Percentiles rank a stretch among this genome's conserved stretches.
phyloP scores from a whole-genome alignment of 225 moss, liverwort and hornwort genomes.

The Pseudisothecium myosuroides region DNA sequence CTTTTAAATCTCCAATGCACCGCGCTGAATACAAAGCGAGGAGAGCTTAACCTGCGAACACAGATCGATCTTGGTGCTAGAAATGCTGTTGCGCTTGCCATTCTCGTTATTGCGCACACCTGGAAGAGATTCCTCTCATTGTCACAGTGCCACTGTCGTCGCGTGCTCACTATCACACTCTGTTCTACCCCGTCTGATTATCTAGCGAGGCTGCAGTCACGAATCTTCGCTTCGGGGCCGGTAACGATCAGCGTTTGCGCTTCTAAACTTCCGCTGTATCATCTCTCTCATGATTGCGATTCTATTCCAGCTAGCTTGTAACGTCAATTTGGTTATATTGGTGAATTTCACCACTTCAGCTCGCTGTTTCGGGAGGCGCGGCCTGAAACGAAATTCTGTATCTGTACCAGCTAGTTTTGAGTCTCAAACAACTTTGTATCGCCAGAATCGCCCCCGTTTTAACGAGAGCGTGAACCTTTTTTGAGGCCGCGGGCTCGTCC shows the following conservation, averaged over 20 bases:
- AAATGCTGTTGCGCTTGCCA: background rate
- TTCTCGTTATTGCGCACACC: background rate
- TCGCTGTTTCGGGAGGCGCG: background rate
- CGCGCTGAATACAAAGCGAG: no score
- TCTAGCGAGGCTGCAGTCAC: no score
- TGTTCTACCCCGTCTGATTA: background rate
- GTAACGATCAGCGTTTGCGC: background rate
- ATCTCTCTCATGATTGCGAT: background rate
- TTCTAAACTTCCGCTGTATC: fast-evolving
- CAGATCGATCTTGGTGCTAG: no score
- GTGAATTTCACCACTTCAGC: background rate
- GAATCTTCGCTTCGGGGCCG: background rate
- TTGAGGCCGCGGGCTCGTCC: no score
- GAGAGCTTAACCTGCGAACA: no score
- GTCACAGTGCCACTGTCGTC: background rate
- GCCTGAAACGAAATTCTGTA: background rate
- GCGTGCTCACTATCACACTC: background rate
- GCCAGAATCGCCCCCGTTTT: no score
- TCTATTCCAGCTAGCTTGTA: background rate
- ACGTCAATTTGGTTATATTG: background rate
- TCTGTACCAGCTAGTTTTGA: background rate
- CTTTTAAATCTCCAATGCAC: no score
- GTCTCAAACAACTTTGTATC: background rate
- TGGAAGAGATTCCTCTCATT: background rate
- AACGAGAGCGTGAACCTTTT: background rate